phyloP scores from a whole-genome alignment of 768 basidiomycete species.

The Pleurotus sapidus region DNA sequence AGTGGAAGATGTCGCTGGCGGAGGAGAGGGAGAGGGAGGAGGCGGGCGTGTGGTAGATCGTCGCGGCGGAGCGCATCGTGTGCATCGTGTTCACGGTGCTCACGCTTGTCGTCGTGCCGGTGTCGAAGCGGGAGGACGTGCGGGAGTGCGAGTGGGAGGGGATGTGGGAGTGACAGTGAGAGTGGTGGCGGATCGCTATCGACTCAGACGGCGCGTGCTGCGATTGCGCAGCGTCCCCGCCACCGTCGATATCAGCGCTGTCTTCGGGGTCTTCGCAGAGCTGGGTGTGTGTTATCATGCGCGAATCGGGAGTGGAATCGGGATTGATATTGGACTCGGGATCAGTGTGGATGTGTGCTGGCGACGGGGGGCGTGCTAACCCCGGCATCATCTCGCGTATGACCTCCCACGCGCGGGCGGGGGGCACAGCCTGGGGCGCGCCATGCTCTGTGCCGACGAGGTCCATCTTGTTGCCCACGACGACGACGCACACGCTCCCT shows the following conservation, averaged over 20 bases:
- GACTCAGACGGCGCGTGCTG: conserved; percentile 16
- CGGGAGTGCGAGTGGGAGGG: conserved; percentile 44
- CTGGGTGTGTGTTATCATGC: no score
- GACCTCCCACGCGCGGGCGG: conserved; percentile 47
- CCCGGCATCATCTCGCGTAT: conserved; percentile 56
- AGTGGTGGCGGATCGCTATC: conserved; percentile 30
- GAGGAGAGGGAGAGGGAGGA: conserved; percentile 81
- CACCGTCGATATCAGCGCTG: no score
- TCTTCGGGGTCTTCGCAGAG: no score
- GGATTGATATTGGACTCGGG: no score
- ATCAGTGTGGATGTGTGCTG: not conserved
- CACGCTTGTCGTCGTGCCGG: conserved; percentile 53
- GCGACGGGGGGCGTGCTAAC: conserved; percentile 12
- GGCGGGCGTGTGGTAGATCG: conserved; percentile 75
- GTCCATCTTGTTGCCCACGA: conserved; percentile 82
- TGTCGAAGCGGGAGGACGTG: conserved; percentile 37
- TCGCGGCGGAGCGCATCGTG: conserved; percentile 45
- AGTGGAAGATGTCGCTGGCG: conserved; percentile 49
- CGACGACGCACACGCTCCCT: no score
- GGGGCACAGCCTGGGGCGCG: conserved; percentile 23
- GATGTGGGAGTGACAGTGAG: no score
- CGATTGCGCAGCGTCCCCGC: not conserved
- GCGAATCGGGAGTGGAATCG: no score
- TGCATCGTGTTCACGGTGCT: no score
- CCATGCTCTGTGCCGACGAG: conserved; percentile 26